Evolutionary conservation across 2,329 filamentous ascomycete species (phyloP), one percentile per base, ranked within the genome.

Genomic region (Onygena corvina): DNA sequence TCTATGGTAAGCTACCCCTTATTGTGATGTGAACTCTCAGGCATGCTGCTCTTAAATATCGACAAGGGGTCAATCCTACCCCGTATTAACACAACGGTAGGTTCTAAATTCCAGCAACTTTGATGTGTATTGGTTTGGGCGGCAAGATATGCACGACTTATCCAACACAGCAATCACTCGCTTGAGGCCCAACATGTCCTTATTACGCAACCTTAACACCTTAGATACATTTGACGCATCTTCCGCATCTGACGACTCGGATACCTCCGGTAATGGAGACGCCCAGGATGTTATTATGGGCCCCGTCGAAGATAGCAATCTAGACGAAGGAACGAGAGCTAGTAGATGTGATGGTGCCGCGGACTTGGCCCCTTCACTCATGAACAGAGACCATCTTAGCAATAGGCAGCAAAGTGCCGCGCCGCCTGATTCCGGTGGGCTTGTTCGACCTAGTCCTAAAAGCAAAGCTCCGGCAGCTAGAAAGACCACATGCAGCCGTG

Each of bases 41-140:
- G 27, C 20, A 40, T 40, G 7, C 35, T 20, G 35, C 16, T 20
- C 16, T 40, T 8, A 8, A 7, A 40, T 7, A 8, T 7, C 11
- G 16, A 11, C 16, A 40, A 20, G 16, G 35, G 16, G 16, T 40
- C 11, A 7, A 31, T n/a, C n/a, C n/a, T n/a, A n/a, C 23, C 14
- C 21, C 9, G 12, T 16, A 18, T 35, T 48, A 23, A 53, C 27
- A 31, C 6, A 25, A 38, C 18, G 9, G 31, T 45, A 61, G 59
- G 56, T 61, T 14, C 40, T 60, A n/a, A 52, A 57, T 36, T 54
- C 56, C 25, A 29, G 51, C 23, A 53, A 49, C 3, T 61, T 61
- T 40, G 57, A 61, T 23, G 42, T 56, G 11, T 59, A 56, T 47
- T 60, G 58, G 58, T 42, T 53, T 3, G 57, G 55, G 11, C 53